phyloP scores from a whole-genome alignment of 495 filamentous ascomycete genomes.

The Xylaria curta region DNA sequence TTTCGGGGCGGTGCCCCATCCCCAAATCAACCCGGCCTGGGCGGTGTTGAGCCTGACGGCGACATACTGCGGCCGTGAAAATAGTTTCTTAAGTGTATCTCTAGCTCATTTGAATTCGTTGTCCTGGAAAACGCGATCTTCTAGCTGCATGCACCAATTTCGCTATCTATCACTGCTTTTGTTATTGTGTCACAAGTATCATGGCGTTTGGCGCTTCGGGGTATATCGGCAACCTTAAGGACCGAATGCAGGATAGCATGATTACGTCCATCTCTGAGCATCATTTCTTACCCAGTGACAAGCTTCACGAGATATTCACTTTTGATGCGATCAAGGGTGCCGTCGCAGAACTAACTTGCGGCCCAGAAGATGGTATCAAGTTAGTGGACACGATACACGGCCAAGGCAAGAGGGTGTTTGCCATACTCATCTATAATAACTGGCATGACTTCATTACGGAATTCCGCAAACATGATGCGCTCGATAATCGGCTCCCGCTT shows the following conservation, averaged over 20 bases:
- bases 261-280: not conserved
- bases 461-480: constrained; percentile 11
- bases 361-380: constrained; percentile 5
- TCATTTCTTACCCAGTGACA: not conserved
- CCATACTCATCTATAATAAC: constrained; percentile 3
- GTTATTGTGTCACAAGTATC: not conserved
- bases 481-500: constrained; percentile 5
- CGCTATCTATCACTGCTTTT: not conserved
- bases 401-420: constrained; percentile 15
- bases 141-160: not conserved
- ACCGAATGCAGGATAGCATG: not conserved
- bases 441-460: constrained; percentile 13
- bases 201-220: not conserved
- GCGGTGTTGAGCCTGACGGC: not conserved
- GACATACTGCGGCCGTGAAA: no score
- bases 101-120: not conserved
- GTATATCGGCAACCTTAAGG: not conserved
- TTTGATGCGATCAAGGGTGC: not conserved
- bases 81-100: no score
- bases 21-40: no score
- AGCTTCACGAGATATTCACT: constrained; percentile 2
- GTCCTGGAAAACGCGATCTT: not conserved
- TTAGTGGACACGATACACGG: constrained; percentile 9
- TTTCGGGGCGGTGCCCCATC: no score
- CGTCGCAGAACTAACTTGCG: not conserved